phyloP scores from a whole-genome alignment of 768 basidiomycete genomes.

The Pleurotus platypus region DNA sequence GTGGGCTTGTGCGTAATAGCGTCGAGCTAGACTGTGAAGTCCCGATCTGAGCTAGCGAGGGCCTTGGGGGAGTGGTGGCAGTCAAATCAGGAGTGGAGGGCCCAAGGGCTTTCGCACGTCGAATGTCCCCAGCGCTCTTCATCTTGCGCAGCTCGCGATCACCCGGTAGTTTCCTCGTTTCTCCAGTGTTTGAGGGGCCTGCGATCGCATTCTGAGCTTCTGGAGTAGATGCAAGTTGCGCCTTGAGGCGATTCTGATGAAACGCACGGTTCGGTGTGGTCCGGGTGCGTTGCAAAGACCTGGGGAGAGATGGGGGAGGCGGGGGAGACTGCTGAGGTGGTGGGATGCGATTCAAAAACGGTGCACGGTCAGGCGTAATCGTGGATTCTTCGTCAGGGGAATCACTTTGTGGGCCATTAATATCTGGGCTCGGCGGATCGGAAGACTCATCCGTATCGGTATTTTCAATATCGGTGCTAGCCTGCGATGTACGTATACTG shows the following conservation, averaged over 20 bases:
- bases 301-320: conserved; percentile 24
- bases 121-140: conserved; percentile 85
- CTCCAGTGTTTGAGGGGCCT: conserved; percentile 23
- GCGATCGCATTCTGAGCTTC: conserved; percentile 17
- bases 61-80: conserved; percentile 21
- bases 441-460: conserved; percentile 59
- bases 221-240: conserved; percentile 19
- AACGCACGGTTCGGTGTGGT: conserved; percentile 69
- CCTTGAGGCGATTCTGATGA: conserved; percentile 39
- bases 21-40: conserved; percentile 72
- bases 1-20: conserved; percentile 38
- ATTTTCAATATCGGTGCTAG: conserved; percentile 39
- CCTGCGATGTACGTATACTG: conserved; percentile 32
- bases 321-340: conserved; percentile 11
- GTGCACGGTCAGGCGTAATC: conserved; percentile 61
- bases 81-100: conserved; percentile 11
- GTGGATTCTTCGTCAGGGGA: conserved; percentile 65
- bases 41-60: conserved; percentile 45
- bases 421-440: conserved; percentile 40
- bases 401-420: conserved; percentile 23
- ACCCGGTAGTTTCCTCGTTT: conserved; percentile 32
- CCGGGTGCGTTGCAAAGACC: conserved; percentile 63
- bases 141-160: conserved; percentile 73
- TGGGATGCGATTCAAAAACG: conserved; percentile 40
- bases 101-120: conserved; percentile 35